phyloP scores from a whole-genome alignment of 306 rosid species.

The Bauhinia variegata region DNA sequence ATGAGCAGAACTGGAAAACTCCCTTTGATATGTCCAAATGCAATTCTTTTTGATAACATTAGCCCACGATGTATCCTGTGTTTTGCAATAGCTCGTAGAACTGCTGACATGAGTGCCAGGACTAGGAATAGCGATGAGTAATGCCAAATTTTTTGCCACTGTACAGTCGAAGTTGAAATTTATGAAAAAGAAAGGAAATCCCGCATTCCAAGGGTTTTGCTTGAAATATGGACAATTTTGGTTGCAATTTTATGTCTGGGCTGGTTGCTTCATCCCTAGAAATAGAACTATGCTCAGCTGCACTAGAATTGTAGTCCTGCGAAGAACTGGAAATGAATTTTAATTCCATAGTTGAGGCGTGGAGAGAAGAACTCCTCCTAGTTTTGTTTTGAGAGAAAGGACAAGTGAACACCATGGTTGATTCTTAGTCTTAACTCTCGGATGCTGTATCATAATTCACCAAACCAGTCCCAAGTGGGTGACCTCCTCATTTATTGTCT shows the following conservation, averaged over 20 bases:
- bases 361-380: background rate
- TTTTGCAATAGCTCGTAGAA: slow-evolving; percentile 6
- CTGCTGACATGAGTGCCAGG: slow-evolving; percentile 45
- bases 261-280: background rate
- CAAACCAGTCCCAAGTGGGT: slow-evolving; percentile 36
- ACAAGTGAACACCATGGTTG: too few relatives aligned
- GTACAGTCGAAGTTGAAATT: slow-evolving; percentile 40
- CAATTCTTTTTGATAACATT: slow-evolving; percentile 27
- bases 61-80: slow-evolving; percentile 31
- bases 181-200: slow-evolving; percentile 25
- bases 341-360: too few relatives aligned
- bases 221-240: slow-evolving; percentile 3
- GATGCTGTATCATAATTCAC: background rate
- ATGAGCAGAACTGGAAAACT: slow-evolving; percentile 30
- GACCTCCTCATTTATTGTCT: slow-evolving; percentile 10
- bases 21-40: slow-evolving; percentile 18
- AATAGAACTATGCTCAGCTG: too few relatives aligned
- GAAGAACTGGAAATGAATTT: too few relatives aligned
- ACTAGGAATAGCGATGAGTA: slow-evolving; percentile 22
- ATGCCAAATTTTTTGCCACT: slow-evolving; percentile 23
- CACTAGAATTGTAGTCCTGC: too few relatives aligned
- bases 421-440: background rate
- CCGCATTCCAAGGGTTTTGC: slow-evolving; percentile 21
- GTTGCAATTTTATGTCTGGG: too few relatives aligned
- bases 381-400: too few relatives aligned